Conservation (phyloP, 2,329 filamentous ascomycete species). For the Bipolaris sorokiniana region DNA sequence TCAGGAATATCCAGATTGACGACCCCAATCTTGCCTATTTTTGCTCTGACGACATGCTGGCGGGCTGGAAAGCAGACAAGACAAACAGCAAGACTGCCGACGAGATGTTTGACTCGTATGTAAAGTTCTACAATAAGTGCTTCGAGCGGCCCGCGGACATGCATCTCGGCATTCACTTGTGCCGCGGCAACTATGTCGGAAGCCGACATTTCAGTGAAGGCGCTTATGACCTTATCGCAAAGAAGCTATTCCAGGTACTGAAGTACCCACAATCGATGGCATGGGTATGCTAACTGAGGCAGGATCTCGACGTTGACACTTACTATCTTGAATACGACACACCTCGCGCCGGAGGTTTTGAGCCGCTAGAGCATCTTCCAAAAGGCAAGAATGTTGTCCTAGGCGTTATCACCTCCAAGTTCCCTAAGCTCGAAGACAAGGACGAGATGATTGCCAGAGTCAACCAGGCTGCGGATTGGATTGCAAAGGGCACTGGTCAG, state of each 20-base stretch:
- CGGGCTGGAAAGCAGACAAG: constrained; percentile 61
- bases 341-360: constrained; percentile 56
- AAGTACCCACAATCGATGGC: background rate
- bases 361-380: constrained; percentile 54
- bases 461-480: constrained; percentile 64
- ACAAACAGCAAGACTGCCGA: constrained; percentile 72
- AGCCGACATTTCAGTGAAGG: constrained; percentile 56
- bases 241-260: constrained; percentile 48
- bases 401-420: constrained; percentile 56
- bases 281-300: constrained; percentile 6
- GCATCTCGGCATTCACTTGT: constrained; percentile 79
- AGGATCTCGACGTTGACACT: constrained; percentile 50
- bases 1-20: constrained; percentile 58
- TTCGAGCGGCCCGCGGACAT: constrained; percentile 69
- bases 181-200: constrained; percentile 60
- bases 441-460: constrained; percentile 56
- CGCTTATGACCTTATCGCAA: constrained; percentile 56
- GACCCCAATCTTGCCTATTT: constrained; percentile 57
- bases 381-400: constrained; percentile 57
- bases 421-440: constrained; percentile 54
- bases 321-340: constrained; percentile 56
- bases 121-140: constrained; percentile 76
- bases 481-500: constrained; percentile 71
- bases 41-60: constrained; percentile 47
- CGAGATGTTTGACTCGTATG: constrained; percentile 75